Percentiles rank a stretch among this genome's conserved stretches.
These are phyloP conservation scores for Mortierella antarctica DNA, from an alignment of 192 early-diverging fungal genomes.

Conservation along the genomic window DNA sequence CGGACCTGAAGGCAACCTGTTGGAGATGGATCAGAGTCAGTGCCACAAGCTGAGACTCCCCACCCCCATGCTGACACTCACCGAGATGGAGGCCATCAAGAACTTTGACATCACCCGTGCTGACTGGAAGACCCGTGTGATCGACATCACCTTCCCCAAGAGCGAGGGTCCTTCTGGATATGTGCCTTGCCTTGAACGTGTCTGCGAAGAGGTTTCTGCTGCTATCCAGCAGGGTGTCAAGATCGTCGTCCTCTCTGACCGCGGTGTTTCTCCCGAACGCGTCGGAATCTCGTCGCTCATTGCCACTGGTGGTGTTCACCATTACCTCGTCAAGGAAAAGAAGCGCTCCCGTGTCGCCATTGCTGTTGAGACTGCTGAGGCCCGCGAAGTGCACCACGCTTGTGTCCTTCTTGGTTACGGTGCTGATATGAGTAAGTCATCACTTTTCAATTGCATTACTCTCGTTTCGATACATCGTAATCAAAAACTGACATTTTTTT, in stretches of 20 bases:
- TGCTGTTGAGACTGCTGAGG: conserved; percentile 92
- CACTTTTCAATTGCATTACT: background rate
- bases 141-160: conserved; percentile 90
- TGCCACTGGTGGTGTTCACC: conserved; percentile 92
- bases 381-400: conserved; percentile 95
- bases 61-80: conserved; percentile 87
- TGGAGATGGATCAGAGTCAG: conserved; percentile 86
- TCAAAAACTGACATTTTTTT: background rate
- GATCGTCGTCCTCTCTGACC: conserved; percentile 89
- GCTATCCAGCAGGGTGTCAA: conserved; percentile 86
- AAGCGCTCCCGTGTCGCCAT: conserved; percentile 90
- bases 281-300: conserved; percentile 89
- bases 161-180: conserved; percentile 84
- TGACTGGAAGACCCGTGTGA: conserved; percentile 80
- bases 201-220: conserved; percentile 84
- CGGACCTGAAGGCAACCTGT: conserved; percentile 93
- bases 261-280: conserved; percentile 66
- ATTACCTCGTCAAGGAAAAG: conserved; percentile 90
- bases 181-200: conserved; percentile 81
- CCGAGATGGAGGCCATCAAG: conserved; percentile 86
- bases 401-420: conserved; percentile 96
- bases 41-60: conserved; percentile 82
- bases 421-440: conserved; percentile 79
- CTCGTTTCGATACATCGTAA: background rate
- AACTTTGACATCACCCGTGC: conserved; percentile 71